phyloP scores from a whole-genome alignment of 1,284 basidiomycete genomes.

The Tilletia setariae region DNA sequence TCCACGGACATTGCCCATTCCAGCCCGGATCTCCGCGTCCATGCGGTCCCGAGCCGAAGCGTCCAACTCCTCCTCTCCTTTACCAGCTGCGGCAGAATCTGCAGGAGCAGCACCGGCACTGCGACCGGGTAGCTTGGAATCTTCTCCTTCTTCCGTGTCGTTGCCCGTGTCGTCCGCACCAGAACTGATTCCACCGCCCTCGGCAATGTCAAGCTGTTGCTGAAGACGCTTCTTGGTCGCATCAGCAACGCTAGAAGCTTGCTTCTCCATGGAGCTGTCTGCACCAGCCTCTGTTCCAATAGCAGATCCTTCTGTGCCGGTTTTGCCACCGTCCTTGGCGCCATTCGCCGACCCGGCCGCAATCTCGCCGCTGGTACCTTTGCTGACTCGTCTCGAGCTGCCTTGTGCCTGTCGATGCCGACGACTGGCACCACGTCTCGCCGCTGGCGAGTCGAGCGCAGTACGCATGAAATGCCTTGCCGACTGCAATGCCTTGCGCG shows the following conservation, averaged over 20 bases:
- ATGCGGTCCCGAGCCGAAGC: slow-evolving; percentile 1
- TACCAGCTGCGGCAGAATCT: not conserved
- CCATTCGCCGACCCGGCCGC: not conserved
- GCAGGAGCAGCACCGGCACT: not conserved
- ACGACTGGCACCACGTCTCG: not conserved
- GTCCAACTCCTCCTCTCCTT: not conserved
- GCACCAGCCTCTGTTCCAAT: not conserved
- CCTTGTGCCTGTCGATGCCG: no score
- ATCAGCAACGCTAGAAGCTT: not conserved
- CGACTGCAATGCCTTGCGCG: slow-evolving; percentile 52
- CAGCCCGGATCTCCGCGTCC: slow-evolving; percentile 9
- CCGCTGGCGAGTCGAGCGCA: not conserved
- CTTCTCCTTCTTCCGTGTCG: not conserved
- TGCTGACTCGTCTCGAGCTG: no score
- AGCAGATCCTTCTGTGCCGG: no score
- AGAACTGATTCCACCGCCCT: no score
- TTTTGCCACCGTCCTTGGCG: not conserved
- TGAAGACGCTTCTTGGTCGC: not conserved
- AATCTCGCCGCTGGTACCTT: not conserved
- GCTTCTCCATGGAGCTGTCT: no score
- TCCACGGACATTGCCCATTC: slow-evolving; percentile 9
- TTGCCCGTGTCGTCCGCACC: not conserved
- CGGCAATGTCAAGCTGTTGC: no score
- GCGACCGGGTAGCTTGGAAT: not conserved
- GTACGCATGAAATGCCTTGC: slow-evolving; percentile 51